phyloP scores from a whole-genome alignment of 2,329 filamentous ascomycete species.

The Raffaelea arxii region DNA sequence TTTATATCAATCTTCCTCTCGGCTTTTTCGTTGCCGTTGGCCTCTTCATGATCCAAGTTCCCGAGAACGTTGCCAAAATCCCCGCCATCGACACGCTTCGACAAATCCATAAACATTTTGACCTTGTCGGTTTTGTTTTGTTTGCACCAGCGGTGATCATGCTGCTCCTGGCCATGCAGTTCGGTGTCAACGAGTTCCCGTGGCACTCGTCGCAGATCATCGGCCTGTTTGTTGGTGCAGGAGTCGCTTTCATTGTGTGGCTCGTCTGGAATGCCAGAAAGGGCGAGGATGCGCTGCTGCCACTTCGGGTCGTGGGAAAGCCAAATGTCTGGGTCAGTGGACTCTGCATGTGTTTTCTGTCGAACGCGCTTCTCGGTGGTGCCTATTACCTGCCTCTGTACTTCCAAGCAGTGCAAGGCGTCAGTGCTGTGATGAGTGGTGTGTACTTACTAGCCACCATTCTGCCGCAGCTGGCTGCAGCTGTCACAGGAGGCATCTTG shows the following conservation, averaged over 20 bases:
- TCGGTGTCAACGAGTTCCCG: slow-evolving; percentile 25
- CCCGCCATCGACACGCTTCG: background rate
- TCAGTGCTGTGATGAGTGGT: slow-evolving; percentile 19
- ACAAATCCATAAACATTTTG: slow-evolving; percentile 17
- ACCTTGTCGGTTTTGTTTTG: slow-evolving; percentile 30
- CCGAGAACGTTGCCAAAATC: slow-evolving; percentile 16
- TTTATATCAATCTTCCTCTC: slow-evolving; percentile 37
- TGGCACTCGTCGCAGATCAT: slow-evolving; percentile 30
- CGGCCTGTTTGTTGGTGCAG: slow-evolving; percentile 28
- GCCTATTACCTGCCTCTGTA: slow-evolving; percentile 23
- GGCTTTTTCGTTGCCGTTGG: slow-evolving; percentile 25
- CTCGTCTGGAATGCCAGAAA: slow-evolving; percentile 28
- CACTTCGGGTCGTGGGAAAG: background rate
- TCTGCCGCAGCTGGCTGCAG: slow-evolving; percentile 13
- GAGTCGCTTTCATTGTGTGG: slow-evolving; percentile 28
- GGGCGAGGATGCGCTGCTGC: slow-evolving; percentile 9
- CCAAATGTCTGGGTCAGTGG: slow-evolving; percentile 13
- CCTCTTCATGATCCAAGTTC: slow-evolving; percentile 23
- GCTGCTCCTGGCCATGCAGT: slow-evolving; percentile 34
- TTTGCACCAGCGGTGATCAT: slow-evolving; percentile 29
- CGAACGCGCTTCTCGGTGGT: slow-evolving; percentile 14
- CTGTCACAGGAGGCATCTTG: slow-evolving; percentile 14
- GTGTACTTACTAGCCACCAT: slow-evolving; percentile 17
- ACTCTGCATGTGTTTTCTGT: slow-evolving; percentile 13
- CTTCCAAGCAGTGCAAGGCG: slow-evolving; percentile 24